Percentiles rank a stretch among this genome's conserved stretches.
Conservation (phyloP, 2,329 filamentous ascomycete species). For the Fusarium sp. region DNA sequence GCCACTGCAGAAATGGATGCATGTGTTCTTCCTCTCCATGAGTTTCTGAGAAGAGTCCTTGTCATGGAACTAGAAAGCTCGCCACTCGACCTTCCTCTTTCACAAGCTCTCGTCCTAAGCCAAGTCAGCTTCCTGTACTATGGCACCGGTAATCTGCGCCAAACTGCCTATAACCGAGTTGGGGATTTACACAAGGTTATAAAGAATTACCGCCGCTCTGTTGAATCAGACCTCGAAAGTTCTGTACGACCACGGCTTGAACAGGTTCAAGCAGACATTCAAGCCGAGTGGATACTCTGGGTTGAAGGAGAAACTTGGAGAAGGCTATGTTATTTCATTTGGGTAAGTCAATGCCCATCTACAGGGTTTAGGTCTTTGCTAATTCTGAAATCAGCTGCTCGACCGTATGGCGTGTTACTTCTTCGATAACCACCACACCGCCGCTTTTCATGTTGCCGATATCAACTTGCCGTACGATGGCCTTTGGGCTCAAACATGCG, state of each 20-base stretch:
- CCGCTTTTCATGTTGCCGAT: background rate
- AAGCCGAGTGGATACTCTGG: constrained; percentile 7
- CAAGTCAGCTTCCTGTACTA: constrained; percentile 24
- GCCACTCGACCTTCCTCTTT: background rate
- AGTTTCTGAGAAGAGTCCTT: constrained; percentile 38
- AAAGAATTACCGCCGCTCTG: background rate
- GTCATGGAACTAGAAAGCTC: constrained; percentile 6
- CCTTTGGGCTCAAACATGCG: constrained; percentile 10
- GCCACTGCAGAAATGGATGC: constrained; percentile 34
- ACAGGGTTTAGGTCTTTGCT: background rate
- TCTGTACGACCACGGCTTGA: background rate
- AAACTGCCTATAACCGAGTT: background rate
- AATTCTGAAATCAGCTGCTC: background rate
- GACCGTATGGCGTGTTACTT: constrained; percentile 14
- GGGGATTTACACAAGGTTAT: constrained; percentile 9
- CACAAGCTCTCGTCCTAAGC: constrained; percentile 29
- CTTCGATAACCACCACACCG: constrained; percentile 1
- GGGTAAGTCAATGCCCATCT: background rate
- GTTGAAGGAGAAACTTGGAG: constrained; percentile 7
- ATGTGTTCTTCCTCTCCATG: constrained; percentile 39
- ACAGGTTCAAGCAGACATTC: background rate
- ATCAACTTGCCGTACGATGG: constrained; percentile 22
- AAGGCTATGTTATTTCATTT: constrained; percentile 22
- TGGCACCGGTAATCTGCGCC: background rate
- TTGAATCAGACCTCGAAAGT: background rate